Base-by-base conservation (phyloP, 352 stramenopile genomes). In the Pythium pyrilobum region DNA sequence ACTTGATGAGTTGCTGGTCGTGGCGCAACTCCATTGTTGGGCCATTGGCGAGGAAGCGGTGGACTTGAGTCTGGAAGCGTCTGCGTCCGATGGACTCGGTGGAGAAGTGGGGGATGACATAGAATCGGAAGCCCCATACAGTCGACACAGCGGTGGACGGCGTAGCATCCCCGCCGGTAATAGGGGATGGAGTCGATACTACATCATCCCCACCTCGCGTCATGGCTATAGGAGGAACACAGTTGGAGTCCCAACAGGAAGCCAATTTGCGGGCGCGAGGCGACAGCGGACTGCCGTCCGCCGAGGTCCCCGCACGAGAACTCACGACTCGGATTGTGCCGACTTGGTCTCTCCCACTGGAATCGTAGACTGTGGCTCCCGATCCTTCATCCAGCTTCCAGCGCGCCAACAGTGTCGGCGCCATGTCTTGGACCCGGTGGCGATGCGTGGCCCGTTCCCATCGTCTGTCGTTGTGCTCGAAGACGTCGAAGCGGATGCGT, bases 91-190 rank as follows among this genome's bases (percentile, higher is more conserved):
- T 70, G 12, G 72, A 82, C 4, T 66, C 56, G 2, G 52, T 9
- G 0, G 77, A 68, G 56, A 81, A 92, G 54, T 92, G 81, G 2
- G 76, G 79, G 24, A 89, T 85, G 1, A 90, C 71, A 32, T 76
- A 84, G 36, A 90, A 89, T 10, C 71, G 70, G 46, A 87, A 92
- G 3, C 81, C 81, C 81, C 81, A 92, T 5, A 53, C 49, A 21
- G 43, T 41, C 5, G n/a, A 2, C 2, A 39, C 42, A 7, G 28
- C 27, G 16, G 32, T 47, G 7, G 11, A 16, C 8, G 20, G 0
- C 4, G 8, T 20, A 13, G 46, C 16, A 16, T 28, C 15, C 5
- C 12, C 15, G 1, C 16, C 34, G 4, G 33, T 32, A 33, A 15
- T 25, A 5, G 13, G n/a, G 11, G 34, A 40, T 12, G 34, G 12